Evolutionary conservation across 148 eudicot genomes (phyloP).

Genomic region (Rhododendron simsii): DNA sequence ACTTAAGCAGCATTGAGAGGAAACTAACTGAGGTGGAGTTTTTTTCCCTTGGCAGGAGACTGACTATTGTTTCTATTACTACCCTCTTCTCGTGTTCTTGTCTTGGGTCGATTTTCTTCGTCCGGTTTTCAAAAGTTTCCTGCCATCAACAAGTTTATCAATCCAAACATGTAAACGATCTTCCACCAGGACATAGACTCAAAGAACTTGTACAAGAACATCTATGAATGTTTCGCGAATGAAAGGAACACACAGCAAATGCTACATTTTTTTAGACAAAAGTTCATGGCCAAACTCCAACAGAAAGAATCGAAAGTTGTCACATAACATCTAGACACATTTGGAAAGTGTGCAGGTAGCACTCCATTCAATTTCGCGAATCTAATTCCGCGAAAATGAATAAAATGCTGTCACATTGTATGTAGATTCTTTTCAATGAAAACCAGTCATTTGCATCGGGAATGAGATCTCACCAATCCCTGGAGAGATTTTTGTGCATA

Average conservation of each 20-base stretch:
- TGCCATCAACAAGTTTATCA: conserved; percentile 16
- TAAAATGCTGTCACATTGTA: background rate
- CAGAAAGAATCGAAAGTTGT: too few relatives aligned
- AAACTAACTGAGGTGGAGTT: conserved; percentile 73
- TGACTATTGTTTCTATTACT: conserved; percentile 82
- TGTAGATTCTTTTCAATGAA: background rate
- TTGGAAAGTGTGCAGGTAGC: background rate
- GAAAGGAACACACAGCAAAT: background rate
- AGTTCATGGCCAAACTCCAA: background rate
- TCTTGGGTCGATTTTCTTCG: conserved; percentile 65
- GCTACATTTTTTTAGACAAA: background rate
- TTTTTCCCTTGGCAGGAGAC: conserved; percentile 80
- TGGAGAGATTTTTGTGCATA: conserved; percentile 85
- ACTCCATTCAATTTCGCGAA: background rate
- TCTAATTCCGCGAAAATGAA: background rate
- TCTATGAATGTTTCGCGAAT: background rate
- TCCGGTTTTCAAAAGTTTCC: conserved; percentile 68
- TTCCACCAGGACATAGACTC: background rate
- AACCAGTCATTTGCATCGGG: conserved; percentile 9
- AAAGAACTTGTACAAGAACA: background rate
- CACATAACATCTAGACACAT: too few relatives aligned
- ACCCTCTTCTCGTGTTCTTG: conserved; percentile 82
- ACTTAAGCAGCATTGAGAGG: conserved; percentile 81
- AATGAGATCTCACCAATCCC: conserved; percentile 73
- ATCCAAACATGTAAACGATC: background rate